Evolutionary conservation across 2,329 filamentous ascomycete genomes (phyloP).

Genomic region (Sporothrix pallida): DNA sequence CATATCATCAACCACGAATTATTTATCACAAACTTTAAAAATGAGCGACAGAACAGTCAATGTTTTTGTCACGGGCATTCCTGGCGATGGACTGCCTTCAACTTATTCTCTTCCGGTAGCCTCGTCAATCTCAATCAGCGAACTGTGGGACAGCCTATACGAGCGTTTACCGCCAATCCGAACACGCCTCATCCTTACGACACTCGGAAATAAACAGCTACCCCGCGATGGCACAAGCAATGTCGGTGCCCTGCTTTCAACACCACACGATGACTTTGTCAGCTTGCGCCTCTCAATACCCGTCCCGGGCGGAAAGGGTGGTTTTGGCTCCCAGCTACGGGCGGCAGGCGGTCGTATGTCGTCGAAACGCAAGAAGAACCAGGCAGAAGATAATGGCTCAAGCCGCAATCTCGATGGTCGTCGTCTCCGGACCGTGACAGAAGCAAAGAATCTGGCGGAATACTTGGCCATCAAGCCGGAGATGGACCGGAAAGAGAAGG

Average conservation of each 20-base stretch:
- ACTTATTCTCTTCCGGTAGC: slow-evolving; percentile 79
- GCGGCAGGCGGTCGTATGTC: slow-evolving; percentile 98
- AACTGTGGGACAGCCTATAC: slow-evolving; percentile 69
- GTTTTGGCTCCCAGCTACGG: slow-evolving; percentile 95
- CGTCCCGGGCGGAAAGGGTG: slow-evolving; percentile 91
- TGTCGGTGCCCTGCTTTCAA: slow-evolving; percentile 67
- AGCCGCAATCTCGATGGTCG: slow-evolving; percentile 93
- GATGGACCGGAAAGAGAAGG: slow-evolving; percentile 94
- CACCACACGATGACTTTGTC: slow-evolving; percentile 69
- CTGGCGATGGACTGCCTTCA: slow-evolving; percentile 80
- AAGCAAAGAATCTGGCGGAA: slow-evolving; percentile 93
- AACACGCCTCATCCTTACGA: slow-evolving; percentile 78
- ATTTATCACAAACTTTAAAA: background rate
- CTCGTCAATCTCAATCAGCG: slow-evolving; percentile 66
- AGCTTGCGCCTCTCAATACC: slow-evolving; percentile 80
- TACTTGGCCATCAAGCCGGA: slow-evolving; percentile 95
- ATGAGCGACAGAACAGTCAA: slow-evolving; percentile 58
- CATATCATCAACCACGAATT: background rate
- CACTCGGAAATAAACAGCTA: slow-evolving; percentile 76
- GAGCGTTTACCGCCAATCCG: slow-evolving; percentile 63
- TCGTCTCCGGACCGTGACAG: slow-evolving; percentile 86
- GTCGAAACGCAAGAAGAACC: slow-evolving; percentile 82
- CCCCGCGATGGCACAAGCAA: slow-evolving; percentile 57
- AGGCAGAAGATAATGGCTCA: slow-evolving; percentile 83
- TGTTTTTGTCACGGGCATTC: slow-evolving; percentile 82